phyloP scores from a whole-genome alignment of 2,329 filamentous ascomycete genomes.

The Alternaria postmessia region DNA sequence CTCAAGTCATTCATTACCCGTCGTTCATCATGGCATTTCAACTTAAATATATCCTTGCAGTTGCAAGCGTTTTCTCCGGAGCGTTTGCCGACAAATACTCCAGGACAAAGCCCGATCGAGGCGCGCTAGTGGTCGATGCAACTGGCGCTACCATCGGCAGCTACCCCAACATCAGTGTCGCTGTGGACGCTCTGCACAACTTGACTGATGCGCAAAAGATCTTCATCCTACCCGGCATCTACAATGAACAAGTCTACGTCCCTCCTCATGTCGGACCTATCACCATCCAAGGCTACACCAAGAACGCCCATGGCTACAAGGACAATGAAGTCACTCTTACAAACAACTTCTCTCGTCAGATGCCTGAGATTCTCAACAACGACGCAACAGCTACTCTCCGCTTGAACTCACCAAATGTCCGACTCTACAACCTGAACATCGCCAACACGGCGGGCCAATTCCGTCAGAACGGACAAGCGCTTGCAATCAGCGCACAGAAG shows the following conservation, averaged over 20 bases:
- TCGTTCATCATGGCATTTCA: neutral
- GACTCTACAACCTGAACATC: slow-evolving; percentile 67
- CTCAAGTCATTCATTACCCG: neutral
- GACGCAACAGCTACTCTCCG: slow-evolving; percentile 60
- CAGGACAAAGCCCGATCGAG: slow-evolving; percentile 18
- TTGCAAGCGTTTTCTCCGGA: neutral
- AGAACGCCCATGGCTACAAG: slow-evolving; percentile 58
- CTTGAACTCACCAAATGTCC: slow-evolving; percentile 58
- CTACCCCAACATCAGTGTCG: slow-evolving; percentile 26
- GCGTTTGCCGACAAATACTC: slow-evolving; percentile 21
- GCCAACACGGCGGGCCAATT: slow-evolving; percentile 52
- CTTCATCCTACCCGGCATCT: slow-evolving; percentile 66
- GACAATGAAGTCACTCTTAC: slow-evolving; percentile 65
- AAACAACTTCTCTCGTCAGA: slow-evolving; percentile 50
- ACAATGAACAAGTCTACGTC: slow-evolving; percentile 66
- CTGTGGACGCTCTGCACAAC: slow-evolving; percentile 23
- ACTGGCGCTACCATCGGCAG: slow-evolving; percentile 22
- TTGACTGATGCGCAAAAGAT: slow-evolving; percentile 48
- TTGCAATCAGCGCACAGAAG: slow-evolving; percentile 61
- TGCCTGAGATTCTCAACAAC: slow-evolving; percentile 48
- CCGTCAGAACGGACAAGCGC: slow-evolving; percentile 46
- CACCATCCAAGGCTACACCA: slow-evolving; percentile 66
- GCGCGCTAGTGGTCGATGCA: slow-evolving; percentile 29
- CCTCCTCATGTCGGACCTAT: slow-evolving; percentile 56
- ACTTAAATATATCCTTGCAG: neutral